Evolutionary conservation across 345 rosid species (phyloP).

Genomic region (Salix caprea): DNA sequence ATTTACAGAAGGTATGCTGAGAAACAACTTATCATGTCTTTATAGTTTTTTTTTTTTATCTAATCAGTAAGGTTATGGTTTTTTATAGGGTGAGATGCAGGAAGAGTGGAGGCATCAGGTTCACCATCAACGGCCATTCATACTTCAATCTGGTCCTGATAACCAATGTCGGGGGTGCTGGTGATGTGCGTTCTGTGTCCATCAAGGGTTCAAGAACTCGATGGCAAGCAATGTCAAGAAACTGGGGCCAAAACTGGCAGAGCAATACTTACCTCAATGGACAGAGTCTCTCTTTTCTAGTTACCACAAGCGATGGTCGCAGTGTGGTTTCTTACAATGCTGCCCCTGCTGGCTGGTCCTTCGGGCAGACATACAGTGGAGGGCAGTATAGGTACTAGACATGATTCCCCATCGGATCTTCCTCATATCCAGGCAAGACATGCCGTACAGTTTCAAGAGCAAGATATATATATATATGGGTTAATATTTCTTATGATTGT

Average conservation of each 20-base stretch:
- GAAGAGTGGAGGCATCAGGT: conserved; percentile 56
- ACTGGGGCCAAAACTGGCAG: conserved; percentile 78
- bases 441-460: not conserved
- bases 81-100: conserved; percentile 17
- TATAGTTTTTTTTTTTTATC: not conserved
- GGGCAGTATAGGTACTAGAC: conserved; percentile 12
- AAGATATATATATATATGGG: not conserved
- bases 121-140: conserved; percentile 51
- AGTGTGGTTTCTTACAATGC: conserved; percentile 41
- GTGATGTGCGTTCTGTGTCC: conserved; percentile 53
- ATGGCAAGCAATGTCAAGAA: conserved; percentile 67
- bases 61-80: not conserved
- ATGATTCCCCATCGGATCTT: not conserved
- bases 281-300: conserved; percentile 50
- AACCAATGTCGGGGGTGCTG: conserved; percentile 63
- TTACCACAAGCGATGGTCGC: conserved; percentile 52
- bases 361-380: conserved; percentile 48
- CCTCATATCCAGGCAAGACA: not conserved
- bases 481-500: not conserved
- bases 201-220: conserved; percentile 52
- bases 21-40: not conserved
- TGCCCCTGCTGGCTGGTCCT: conserved; percentile 54
- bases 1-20: conserved; percentile 18
- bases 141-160: conserved; percentile 58
- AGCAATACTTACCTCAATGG: conserved; percentile 51